phyloP scores from a whole-genome alignment of 2,329 filamentous ascomycete species.

The Microdochium bolleyi region DNA sequence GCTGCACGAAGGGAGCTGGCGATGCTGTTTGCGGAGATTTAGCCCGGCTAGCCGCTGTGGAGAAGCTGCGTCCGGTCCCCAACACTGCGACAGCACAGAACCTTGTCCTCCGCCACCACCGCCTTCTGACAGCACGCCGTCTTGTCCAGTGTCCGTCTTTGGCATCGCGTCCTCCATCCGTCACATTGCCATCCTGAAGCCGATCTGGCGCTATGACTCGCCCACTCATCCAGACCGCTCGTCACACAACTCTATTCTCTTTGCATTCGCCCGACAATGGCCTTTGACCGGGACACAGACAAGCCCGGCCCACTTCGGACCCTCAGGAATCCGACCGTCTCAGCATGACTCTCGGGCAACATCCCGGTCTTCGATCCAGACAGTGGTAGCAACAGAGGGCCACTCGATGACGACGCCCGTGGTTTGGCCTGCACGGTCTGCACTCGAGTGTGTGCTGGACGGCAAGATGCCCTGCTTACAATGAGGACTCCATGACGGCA shows the following conservation, averaged over 20 bases:
- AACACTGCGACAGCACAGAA: not conserved
- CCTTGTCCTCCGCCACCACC: not conserved
- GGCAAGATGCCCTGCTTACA: not conserved
- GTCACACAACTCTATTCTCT: no score
- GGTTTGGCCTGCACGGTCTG: no score
- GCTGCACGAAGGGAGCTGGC: not conserved
- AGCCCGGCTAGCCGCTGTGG: not conserved
- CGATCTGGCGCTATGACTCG: no score
- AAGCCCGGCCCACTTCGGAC: not conserved
- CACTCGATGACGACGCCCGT: no score
- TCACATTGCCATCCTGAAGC: no score
- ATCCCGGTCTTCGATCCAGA: not conserved
- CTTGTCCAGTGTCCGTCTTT: no score
- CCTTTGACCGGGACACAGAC: not conserved
- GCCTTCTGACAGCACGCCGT: not conserved
- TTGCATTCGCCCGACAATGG: not conserved
- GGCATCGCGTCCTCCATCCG: no score
- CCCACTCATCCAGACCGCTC: no score
- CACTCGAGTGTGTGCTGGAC: no score
- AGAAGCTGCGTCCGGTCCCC: not conserved
- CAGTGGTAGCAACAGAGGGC: no score
- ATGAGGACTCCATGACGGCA: not conserved
- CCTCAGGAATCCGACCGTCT: not conserved
- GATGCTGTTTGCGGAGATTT: not conserved
- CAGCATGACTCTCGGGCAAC: not conserved